Evolutionary conservation across 495 filamentous ascomycete species (phyloP).

Genomic region (Penicillium flavigenum): DNA sequence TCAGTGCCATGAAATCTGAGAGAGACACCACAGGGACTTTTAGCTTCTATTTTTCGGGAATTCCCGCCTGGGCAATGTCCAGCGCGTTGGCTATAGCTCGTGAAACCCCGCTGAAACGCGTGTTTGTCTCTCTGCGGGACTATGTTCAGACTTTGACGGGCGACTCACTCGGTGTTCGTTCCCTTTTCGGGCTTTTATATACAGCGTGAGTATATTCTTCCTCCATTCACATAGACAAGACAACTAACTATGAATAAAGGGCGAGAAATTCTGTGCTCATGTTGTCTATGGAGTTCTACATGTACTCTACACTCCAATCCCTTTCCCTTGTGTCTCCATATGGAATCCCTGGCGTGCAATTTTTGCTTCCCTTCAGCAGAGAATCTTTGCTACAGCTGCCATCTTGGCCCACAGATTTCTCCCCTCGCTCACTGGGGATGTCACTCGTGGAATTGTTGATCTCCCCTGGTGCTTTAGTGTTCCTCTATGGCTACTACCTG

Average conservation of each 20-base stretch:
- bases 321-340: constrained; percentile 43
- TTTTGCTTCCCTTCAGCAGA: constrained; percentile 41
- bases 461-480: constrained; percentile 38
- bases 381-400: constrained; percentile 38
- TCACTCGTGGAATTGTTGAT: constrained; percentile 31
- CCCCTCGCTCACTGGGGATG: constrained; percentile 27
- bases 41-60: constrained; percentile 48
- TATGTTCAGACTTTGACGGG: constrained; percentile 26
- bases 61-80: constrained; percentile 45
- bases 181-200: constrained; percentile 34
- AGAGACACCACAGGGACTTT: constrained; percentile 32
- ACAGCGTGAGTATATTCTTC: constrained; percentile 30
- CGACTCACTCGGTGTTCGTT: constrained; percentile 31
- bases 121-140: constrained; percentile 33
- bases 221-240: background rate
- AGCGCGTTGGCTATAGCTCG: constrained; percentile 42
- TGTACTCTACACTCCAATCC: constrained; percentile 51
- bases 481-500: constrained; percentile 38
- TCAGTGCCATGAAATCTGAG: constrained; percentile 41
- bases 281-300: constrained; percentile 46
- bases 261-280: constrained; percentile 39
- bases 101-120: constrained; percentile 40
- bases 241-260: constrained; percentile 27
- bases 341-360: constrained; percentile 26
- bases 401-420: constrained; percentile 32